phyloP scores from a whole-genome alignment of 768 basidiomycete species.

The Boletus sp. region DNA sequence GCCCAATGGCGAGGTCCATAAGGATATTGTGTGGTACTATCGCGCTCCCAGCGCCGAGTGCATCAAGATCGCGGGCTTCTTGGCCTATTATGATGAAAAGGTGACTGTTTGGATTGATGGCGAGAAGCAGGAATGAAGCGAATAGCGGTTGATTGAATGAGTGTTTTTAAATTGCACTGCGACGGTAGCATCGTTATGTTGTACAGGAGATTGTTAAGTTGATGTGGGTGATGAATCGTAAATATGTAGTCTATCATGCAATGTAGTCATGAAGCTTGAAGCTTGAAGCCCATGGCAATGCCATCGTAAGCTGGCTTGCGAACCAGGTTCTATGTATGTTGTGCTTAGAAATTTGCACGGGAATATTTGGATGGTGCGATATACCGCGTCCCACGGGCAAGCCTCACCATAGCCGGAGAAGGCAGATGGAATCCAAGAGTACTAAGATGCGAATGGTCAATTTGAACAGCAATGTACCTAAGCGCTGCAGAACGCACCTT shows the following conservation, averaged over 20 bases:
- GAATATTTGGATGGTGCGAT: background rate
- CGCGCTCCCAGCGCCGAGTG: constrained; percentile 50
- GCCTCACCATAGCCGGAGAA: constrained; percentile 13
- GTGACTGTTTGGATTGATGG: constrained; percentile 65
- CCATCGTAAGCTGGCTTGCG: constrained; percentile 17
- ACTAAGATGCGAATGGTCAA: constrained; percentile 2
- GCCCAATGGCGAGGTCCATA: constrained; percentile 39
- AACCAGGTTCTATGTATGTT: constrained; percentile 7
- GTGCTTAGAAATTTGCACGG: background rate
- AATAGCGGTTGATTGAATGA: constrained; percentile 9
- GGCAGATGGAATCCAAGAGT: constrained; percentile 11
- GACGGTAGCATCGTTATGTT: background rate
- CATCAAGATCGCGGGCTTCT: constrained; percentile 45
- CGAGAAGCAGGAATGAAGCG: constrained; percentile 41
- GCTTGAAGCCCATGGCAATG: constrained; percentile 9
- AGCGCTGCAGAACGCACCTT: constrained; percentile 12
- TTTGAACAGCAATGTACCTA: constrained; percentile 19
- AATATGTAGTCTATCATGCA: background rate
- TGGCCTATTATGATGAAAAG: constrained; percentile 66
- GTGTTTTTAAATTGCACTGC: background rate
- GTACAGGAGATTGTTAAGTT: constrained; percentile 1
- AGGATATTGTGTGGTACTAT: constrained; percentile 66
- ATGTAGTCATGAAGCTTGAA: background rate
- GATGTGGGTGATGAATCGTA: background rate
- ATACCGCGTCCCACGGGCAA: constrained; percentile 19